Conservation (phyloP, 345 rosid genomes). For the Rhodomyrtus tomentosa region DNA sequence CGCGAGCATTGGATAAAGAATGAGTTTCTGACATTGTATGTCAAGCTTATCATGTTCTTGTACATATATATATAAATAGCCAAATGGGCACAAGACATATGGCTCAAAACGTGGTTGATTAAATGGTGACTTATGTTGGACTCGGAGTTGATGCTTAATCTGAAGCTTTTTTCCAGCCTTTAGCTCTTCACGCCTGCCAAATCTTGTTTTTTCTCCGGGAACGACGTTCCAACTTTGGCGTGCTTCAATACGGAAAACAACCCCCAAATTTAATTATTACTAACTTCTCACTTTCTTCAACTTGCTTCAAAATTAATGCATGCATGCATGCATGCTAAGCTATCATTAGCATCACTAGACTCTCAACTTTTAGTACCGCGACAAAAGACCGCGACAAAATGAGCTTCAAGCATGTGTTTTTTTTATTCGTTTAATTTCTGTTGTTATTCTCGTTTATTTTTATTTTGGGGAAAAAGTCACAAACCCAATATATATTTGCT, state of each 20-base stretch:
- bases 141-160: background rate
- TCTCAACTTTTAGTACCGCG: background rate
- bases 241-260: background rate
- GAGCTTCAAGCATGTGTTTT: too few relatives aligned
- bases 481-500: too few relatives aligned
- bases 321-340: background rate
- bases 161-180: background rate
- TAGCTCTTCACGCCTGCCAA: background rate
- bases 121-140: background rate
- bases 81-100: background rate
- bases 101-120: background rate
- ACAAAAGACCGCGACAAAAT: background rate
- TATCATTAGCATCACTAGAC: background rate
- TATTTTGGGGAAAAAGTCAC: too few relatives aligned
- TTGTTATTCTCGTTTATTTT: too few relatives aligned
- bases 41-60: background rate
- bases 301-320: background rate
- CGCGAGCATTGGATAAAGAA: rapidly evolving
- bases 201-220: background rate
- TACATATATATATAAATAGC: background rate
- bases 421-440: too few relatives aligned
- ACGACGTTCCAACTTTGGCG: background rate
- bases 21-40: background rate
- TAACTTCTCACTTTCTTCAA: background rate
- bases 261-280: background rate